Base-by-base conservation (phyloP, 2,329 filamentous ascomycete genomes). In the Clarireedia paspali region DNA sequence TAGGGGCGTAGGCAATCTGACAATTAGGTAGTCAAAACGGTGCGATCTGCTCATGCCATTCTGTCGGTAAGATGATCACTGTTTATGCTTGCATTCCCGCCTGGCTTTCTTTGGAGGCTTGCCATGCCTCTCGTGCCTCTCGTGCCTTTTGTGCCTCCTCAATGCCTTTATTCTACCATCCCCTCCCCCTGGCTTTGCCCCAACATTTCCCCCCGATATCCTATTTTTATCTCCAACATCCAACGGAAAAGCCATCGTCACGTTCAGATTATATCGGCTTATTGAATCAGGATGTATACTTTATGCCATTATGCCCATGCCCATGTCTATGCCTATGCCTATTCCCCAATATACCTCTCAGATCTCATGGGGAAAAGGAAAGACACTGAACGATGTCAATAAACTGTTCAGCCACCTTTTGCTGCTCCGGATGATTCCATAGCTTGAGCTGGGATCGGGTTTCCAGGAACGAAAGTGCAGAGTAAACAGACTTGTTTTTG, bases 21-120 rank as follows among this genome's bases (percentile, higher is more conserved):
- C 17, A n/a, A 42, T 53, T 44, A 45, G 34, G 14, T 34, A 45
- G 39, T 38, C 27, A 44, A 50, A 53, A 55, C 53, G 53, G 53
- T 55, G 46, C 46, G 30, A 53, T 53, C 40, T 53, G 53, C 42
- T 55, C 20, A n/a, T 46, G 46, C 53, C 53, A 55, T 45, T 17
- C 53, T 42, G 36, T 55, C 53, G 53, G 53, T 55, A 55, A 30
- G 38, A 20, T 44, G 46, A 50, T 50, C 47, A 44, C 26, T 44
- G 46, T 42, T 44, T 44, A 40, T 40, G 30, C 40, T 44, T 17
- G 39, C 39, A 42, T 20, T 42, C 39, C 20, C 39, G 15, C 40
- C 40, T 23, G 40, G 36, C 20, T 15, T 55, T 20, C 20, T 20
- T 40, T 24, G 15, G 20, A 45, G 46, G 53, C 53, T 55, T 45